Conservation (phyloP, 2,329 filamentous ascomycete species). For the Huntiella moniliformis region DNA sequence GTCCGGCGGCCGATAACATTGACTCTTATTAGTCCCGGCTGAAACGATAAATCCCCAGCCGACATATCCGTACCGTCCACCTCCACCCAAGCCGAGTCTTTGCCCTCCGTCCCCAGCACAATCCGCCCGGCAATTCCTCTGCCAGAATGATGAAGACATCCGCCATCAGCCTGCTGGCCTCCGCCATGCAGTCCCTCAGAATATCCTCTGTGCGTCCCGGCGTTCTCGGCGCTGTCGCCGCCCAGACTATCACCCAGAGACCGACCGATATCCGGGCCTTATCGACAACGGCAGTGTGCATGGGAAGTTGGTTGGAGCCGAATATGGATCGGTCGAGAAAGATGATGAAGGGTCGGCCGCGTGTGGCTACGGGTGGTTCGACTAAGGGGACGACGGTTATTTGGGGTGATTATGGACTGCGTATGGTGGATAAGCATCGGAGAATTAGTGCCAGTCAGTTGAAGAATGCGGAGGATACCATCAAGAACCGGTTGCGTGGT, state of each 20-base stretch:
- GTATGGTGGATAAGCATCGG: constrained; percentile 84
- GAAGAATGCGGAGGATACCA: constrained; percentile 83
- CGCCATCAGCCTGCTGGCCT: constrained; percentile 26
- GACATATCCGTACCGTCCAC: too few relatives aligned
- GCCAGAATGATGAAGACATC: constrained; percentile 27
- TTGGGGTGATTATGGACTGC: constrained; percentile 89
- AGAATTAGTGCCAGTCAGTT: constrained; percentile 74
- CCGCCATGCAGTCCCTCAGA: constrained; percentile 32
- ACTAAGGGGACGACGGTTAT: constrained; percentile 84
- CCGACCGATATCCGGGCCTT: constrained; percentile 42
- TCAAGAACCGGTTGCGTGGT: constrained; percentile 70
- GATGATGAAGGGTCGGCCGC: constrained; percentile 79
- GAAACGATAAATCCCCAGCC: too few relatives aligned
- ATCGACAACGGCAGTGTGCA: constrained; percentile 42
- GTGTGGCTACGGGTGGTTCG: constrained; percentile 79
- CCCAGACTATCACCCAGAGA: constrained; percentile 16
- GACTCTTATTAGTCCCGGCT: too few relatives aligned
- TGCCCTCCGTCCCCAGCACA: not conserved
- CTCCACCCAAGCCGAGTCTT: too few relatives aligned
- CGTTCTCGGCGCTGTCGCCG: constrained; percentile 17
- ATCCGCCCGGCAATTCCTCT: not conserved
- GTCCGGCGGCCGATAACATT: too few relatives aligned
- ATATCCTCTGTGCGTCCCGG: constrained; percentile 22
- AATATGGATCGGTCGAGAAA: constrained; percentile 57
- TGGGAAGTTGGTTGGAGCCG: constrained; percentile 67